Evolutionary conservation across 225 moss, liverwort and hornwort species (phyloP), one percentile per base, ranked within the genome.

Genomic region (Lunularia cruciata): DNA sequence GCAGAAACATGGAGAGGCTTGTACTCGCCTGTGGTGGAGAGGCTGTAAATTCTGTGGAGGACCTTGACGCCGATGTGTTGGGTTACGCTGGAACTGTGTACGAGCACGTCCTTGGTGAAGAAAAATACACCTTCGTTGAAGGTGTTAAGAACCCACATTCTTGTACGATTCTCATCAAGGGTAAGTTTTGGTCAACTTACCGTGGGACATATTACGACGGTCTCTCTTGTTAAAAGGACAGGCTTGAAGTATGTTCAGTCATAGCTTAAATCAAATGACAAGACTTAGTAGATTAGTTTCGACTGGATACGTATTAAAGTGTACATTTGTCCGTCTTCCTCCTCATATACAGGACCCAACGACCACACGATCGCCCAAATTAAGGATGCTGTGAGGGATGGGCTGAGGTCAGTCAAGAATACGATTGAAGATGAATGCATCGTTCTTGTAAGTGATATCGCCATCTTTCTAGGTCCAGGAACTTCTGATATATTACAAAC

Each of bases 361-460:
- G 96, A 98, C 70, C 90, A 98, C 72, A 92, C 96, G n/a, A 98
- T 98, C 32, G 96, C 92, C 4, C 92, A 98, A 71, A 92, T 98
- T 57, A 98, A 98, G 59, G 92, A 98, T 71, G 92, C 96, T 27
- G 85, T 92, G 49, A 87, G 96, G 32, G 96, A 98, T 71, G 96
- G 96, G 33, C 76, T 98, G 63, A 85, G 96, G 62, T 76, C 96
- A 30, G 96, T 98, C 53, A 98, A 92, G 85, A 98, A 98, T 47
- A 87, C 87, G 8, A 90, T 98, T 48, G 96, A 98, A 68, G 96
- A 98, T 60, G 87, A 84, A 72, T 79, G 83, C 31, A 60, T 98
- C 63, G 70, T 98, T n/a, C 75, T 89, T 74, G 83, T 83, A 53
- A 83, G 86, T 70, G 49, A 35, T 18, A 14, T 10, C 26, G 12